phyloP scores from a whole-genome alignment of 306 rosid genomes.

The Geum urbanum region DNA sequence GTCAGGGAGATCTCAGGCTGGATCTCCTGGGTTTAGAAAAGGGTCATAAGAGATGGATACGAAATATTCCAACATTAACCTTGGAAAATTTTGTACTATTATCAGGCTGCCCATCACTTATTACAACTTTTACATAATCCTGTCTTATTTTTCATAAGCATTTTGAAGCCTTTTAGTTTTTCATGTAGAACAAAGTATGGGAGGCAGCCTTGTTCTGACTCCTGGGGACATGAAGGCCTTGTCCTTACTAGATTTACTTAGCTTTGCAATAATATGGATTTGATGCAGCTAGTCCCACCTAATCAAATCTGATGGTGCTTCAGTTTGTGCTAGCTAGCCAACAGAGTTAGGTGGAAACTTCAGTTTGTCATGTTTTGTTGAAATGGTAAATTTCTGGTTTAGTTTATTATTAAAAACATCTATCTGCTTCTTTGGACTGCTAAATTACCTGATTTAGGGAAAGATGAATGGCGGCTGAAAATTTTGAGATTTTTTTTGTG shows the following conservation, averaged over 20 bases:
- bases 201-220: conserved; percentile 16
- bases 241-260: background rate
- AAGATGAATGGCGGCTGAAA: background rate
- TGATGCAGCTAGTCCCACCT: conserved; percentile 37
- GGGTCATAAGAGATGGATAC: conserved; percentile 29
- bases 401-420: conserved; percentile 8
- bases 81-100: conserved; percentile 32
- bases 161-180: conserved; percentile 13
- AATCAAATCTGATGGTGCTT: conserved; percentile 35
- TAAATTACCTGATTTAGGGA: conserved; percentile 7
- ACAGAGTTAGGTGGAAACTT: conserved; percentile 28
- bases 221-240: background rate
- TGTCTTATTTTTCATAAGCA: conserved; percentile 25
- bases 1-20: conserved; percentile 66
- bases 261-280: conserved; percentile 18
- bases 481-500: background rate
- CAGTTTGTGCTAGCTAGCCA: conserved; percentile 6
- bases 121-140: conserved; percentile 25
- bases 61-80: conserved; percentile 44
- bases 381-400: conserved; percentile 17
- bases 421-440: conserved; percentile 6
- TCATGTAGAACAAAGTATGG: too few relatives aligned
- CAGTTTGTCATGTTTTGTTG: conserved; percentile 28
- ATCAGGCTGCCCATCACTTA: conserved; percentile 39
- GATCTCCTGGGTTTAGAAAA: conserved; percentile 45